Percentiles rank a stretch among this genome's conserved stretches.
These are phyloP conservation scores for Aureobasidium sp. DNA, from an alignment of 2,329 filamentous ascomycete species.

Conservation along the genomic window DNA sequence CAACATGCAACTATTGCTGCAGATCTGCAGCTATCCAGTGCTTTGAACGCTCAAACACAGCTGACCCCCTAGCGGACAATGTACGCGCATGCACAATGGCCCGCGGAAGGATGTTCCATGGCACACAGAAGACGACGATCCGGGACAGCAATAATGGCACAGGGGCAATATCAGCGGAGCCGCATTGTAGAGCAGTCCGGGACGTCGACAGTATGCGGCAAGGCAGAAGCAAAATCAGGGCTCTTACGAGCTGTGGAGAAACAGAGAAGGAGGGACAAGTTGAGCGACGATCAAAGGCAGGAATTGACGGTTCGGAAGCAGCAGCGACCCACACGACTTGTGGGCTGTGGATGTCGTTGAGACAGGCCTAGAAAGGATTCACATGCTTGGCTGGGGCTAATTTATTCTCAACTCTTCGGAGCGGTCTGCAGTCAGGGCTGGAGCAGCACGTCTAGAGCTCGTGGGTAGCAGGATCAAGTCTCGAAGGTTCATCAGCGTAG, in stretches of 20 bases:
- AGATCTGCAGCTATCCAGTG: slow-evolving; percentile 6
- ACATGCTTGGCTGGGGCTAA: slow-evolving; percentile 1
- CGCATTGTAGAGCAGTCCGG: not conserved
- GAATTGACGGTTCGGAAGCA: slow-evolving; percentile 5
- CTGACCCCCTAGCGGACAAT: not conserved
- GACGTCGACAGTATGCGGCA: not conserved
- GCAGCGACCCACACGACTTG: not conserved
- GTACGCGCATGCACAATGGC: not conserved
- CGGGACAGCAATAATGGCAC: no score
- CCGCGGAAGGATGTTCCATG: slow-evolving; percentile 2
- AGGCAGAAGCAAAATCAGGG: not conserved
- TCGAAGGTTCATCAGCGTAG: no score
- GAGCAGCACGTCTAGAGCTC: no score
- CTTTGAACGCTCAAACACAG: not conserved
- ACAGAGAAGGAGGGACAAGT: not conserved
- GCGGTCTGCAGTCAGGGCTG: no score
- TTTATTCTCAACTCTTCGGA: no score
- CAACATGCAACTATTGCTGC: slow-evolving; percentile 2
- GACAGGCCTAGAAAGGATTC: not conserved
- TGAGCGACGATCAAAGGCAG: not conserved
- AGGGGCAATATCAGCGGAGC: not conserved
- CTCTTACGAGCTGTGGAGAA: not conserved
- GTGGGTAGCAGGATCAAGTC: no score
- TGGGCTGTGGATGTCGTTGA: not conserved
- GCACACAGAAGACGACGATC: not conserved